Evolutionary conservation across 2,329 filamentous ascomycete genomes (phyloP).

Genomic region (Paraphaeosphaeria minitans): DNA sequence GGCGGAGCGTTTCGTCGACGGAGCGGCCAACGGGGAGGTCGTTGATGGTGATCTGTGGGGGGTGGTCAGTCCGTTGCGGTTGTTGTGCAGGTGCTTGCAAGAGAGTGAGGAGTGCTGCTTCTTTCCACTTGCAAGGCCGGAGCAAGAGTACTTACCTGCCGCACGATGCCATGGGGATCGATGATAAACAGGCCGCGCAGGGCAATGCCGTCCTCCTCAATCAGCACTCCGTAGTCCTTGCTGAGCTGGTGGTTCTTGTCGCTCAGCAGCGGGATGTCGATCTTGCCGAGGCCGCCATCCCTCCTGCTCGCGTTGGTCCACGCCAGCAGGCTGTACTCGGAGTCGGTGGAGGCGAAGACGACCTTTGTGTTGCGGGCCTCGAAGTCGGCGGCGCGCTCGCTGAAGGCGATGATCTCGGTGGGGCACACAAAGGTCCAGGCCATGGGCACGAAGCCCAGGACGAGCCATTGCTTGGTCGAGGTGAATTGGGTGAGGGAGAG

Average conservation of each 20-base stretch:
- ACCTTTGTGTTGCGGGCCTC: conserved; percentile 63
- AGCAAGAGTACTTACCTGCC: conserved; percentile 27
- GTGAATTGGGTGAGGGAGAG: conserved; percentile 48
- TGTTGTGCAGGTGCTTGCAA: not conserved
- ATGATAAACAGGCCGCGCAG: conserved; percentile 70
- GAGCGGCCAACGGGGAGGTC: conserved; percentile 68
- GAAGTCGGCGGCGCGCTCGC: conserved; percentile 65
- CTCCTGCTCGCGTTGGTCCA: conserved; percentile 64
- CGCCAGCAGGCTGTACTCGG: conserved; percentile 53
- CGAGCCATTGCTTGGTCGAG: conserved; percentile 60
- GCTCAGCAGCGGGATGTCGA: conserved; percentile 65
- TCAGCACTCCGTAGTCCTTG: conserved; percentile 66
- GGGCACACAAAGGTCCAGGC: conserved; percentile 73
- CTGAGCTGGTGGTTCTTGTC: conserved; percentile 67
- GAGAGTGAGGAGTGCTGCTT: not conserved
- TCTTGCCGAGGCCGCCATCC: conserved; percentile 65
- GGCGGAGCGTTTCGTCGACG: conserved; percentile 67
- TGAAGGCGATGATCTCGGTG: conserved; percentile 69
- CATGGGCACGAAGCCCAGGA: conserved; percentile 70
- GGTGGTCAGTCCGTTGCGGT: not conserved
- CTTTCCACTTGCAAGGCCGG: not conserved
- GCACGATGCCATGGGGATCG: conserved; percentile 64
- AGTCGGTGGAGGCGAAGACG: conserved; percentile 66
- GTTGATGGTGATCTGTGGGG: conserved; percentile 67
- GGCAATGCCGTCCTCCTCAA: conserved; percentile 67